A percentile compares a stretch with the other conserved stretches of the same genome.
Conservation (phyloP, 2,329 filamentous ascomycete genomes). For the Microdochium bolleyi region DNA sequence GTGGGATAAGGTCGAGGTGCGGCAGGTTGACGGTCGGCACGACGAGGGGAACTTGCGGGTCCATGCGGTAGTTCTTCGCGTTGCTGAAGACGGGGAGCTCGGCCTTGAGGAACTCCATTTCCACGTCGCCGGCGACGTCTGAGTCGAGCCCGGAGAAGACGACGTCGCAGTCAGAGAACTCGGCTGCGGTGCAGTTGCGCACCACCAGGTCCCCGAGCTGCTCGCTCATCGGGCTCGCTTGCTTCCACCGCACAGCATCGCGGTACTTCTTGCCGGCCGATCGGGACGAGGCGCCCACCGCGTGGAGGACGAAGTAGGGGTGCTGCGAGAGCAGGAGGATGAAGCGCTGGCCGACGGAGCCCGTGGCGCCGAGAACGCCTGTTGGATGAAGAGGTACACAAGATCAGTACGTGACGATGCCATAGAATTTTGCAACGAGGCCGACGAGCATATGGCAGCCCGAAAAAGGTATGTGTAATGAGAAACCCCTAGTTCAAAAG, state of each 20-base stretch:
- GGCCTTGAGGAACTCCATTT: constrained; percentile 83
- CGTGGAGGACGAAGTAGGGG: constrained; percentile 78
- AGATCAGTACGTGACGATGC: background rate
- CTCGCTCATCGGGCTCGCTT: constrained; percentile 72
- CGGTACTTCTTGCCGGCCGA: constrained; percentile 92
- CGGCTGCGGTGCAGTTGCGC: constrained; percentile 71
- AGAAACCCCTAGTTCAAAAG: background rate
- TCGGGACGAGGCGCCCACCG: constrained; percentile 80
- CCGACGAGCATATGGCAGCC: background rate
- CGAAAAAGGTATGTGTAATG: background rate
- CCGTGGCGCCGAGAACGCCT: constrained; percentile 84
- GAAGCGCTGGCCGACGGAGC: constrained; percentile 91
- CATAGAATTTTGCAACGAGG: background rate
- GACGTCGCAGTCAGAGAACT: constrained; percentile 85
- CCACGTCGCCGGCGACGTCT: constrained; percentile 86
- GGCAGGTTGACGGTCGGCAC: constrained; percentile 90
- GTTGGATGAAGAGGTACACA: background rate
- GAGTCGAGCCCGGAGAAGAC: constrained; percentile 90
- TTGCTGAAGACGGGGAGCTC: constrained; percentile 94
- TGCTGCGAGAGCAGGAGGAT: constrained; percentile 86
- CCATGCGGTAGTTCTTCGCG: constrained; percentile 91
- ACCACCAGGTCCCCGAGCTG: constrained; percentile 73
- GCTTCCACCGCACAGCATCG: constrained; percentile 94
- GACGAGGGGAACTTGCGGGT: constrained; percentile 84
- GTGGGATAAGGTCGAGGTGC: constrained; percentile 82